These are phyloP conservation scores for Starmerella stellata DNA, from an alignment of 805 yeast genomes.

Conservation along the genomic window DNA sequence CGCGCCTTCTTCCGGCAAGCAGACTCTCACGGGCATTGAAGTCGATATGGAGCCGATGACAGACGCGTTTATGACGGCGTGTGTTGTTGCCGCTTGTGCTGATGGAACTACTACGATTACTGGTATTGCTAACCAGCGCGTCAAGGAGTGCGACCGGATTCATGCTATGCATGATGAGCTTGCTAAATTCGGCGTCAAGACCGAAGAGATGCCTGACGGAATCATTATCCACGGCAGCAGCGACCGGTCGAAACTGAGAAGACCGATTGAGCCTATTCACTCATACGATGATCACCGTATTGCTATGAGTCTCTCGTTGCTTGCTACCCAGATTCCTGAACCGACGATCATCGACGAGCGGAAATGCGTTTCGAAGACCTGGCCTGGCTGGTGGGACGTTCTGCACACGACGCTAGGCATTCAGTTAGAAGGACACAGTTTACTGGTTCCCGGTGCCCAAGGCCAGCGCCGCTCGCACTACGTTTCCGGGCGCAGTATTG, in stretches of 20 bases:
- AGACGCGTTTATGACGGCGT: conserved; percentile 91
- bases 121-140: conserved; percentile 96
- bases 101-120: conserved; percentile 55
- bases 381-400: conserved; percentile 99
- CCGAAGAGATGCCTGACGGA: conserved; percentile 81
- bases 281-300: conserved; percentile 94
- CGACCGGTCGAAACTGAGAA: conserved; percentile 1
- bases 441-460: conserved; percentile 19
- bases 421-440: conserved; percentile 52
- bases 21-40: conserved; percentile 53
- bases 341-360: conserved; percentile 68
- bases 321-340: conserved; percentile 50
- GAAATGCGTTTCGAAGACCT: conserved; percentile 86
- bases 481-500: conserved; percentile 33
- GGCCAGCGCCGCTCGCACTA: conserved; percentile 7
- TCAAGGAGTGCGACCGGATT: conserved; percentile 91
- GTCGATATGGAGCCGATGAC: conserved; percentile 99
- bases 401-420: conserved; percentile 46
- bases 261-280: conserved; percentile 16
- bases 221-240: conserved; percentile 45
- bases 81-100: conserved; percentile 93
- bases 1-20: conserved; percentile 43
- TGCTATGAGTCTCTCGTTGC: conserved; percentile 86
- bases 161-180: conserved; percentile 83
- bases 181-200: conserved; percentile 74